These are phyloP conservation scores for Phyllosticta citribraziliensis DNA, from an alignment of 2,329 filamentous ascomycete species.

Conservation along the genomic window DNA sequence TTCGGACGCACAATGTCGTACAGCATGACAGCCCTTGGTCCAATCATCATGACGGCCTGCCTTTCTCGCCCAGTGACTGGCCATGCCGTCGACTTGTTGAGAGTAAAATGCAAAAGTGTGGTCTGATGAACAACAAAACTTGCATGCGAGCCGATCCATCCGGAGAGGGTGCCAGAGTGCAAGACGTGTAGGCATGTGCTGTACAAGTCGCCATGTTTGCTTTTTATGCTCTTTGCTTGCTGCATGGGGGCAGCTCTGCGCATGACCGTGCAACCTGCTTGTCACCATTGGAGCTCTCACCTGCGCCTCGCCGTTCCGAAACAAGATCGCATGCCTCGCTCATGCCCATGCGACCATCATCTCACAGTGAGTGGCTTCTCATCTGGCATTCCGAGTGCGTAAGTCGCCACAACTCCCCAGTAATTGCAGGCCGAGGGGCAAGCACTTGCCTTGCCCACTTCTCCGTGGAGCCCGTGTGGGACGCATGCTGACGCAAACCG, in stretches of 20 bases:
- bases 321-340: not conserved
- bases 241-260: not conserved
- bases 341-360: not conserved
- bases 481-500: not conserved
- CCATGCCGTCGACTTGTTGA: not conserved
- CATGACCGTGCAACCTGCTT: not conserved
- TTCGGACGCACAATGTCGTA: not conserved
- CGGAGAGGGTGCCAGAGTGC: not conserved
- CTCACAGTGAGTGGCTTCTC: not conserved
- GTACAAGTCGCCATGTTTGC: not conserved
- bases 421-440: not conserved
- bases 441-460: not conserved
- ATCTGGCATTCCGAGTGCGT: not conserved
- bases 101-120: not conserved
- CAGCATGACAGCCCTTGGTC: not conserved
- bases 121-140: not conserved
- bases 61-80: not conserved
- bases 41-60: not conserved
- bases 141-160: not conserved
- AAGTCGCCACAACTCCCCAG: not conserved
- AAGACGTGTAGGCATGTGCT: not conserved
- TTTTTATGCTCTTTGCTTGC: not conserved
- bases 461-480: not conserved
- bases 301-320: not conserved
- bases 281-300: not conserved